Conservation (phyloP, 495 filamentous ascomycete genomes). For the Delitschia confertaspora region DNA sequence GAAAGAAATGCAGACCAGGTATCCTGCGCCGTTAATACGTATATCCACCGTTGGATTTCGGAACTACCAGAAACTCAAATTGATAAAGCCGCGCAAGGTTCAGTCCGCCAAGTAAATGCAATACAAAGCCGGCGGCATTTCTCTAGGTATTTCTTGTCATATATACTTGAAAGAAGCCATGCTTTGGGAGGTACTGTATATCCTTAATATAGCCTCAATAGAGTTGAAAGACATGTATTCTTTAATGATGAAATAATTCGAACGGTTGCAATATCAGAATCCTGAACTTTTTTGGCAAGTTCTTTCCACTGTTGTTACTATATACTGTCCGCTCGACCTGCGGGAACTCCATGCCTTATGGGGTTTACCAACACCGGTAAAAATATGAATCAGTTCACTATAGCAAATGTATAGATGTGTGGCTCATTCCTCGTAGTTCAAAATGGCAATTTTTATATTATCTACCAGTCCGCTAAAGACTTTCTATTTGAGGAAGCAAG, state of each 20-base stretch:
- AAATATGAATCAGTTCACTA: background rate
- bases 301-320: too few relatives aligned
- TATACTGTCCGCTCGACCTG: too few relatives aligned
- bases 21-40: conserved; percentile 15
- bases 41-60: conserved; percentile 26
- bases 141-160: background rate
- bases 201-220: background rate
- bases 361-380: background rate
- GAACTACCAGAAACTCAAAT: background rate
- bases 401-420: conserved; percentile 1
- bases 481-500: conserved; percentile 3
- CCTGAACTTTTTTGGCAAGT: conserved; percentile 1
- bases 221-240: too few relatives aligned
- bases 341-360: background rate
- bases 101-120: background rate
- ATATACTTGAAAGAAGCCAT: background rate
- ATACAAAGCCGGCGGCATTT: background rate
- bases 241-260: conserved; percentile 5
- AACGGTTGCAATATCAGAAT: background rate
- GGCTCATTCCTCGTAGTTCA: background rate
- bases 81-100: background rate
- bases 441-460: background rate
- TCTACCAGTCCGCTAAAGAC: conserved; percentile 8
- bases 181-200: background rate
- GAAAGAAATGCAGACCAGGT: conserved; percentile 22